phyloP scores from a whole-genome alignment of 345 rosid genomes.

The Populus alba region DNA sequence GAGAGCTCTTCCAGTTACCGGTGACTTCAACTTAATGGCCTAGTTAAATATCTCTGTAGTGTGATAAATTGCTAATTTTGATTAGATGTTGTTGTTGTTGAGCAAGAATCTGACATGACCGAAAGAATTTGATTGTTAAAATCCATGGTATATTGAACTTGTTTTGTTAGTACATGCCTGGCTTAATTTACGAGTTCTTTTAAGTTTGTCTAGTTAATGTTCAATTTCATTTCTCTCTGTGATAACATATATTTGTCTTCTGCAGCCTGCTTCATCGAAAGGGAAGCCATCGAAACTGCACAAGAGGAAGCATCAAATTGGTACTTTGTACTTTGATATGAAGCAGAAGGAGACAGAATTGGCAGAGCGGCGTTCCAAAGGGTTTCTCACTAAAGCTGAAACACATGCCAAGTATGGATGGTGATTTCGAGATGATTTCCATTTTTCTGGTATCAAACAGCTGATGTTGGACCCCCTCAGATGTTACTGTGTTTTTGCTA shows the following conservation, averaged over 20 bases:
- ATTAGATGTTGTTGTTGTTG: no score
- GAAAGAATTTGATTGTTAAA: no score
- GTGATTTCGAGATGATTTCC: constrained; percentile 36
- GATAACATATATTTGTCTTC: neutral
- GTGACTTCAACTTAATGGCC: no score
- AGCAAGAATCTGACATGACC: no score
- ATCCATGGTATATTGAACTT: no score
- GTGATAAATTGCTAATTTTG: no score
- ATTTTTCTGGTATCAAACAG: neutral
- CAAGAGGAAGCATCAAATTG: constrained; percentile 98
- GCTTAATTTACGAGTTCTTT: no score
- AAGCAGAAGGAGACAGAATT: constrained; percentile 83
- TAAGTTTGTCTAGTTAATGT: neutral
- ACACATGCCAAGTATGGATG: constrained; percentile 93
- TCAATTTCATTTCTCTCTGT: neutral
- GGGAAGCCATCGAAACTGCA: constrained; percentile 91
- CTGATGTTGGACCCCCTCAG: neutral
- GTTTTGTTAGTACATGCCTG: no score
- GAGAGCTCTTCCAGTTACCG: no score
- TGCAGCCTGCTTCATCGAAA: constrained; percentile 71
- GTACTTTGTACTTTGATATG: constrained; percentile 72
- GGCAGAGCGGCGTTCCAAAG: constrained; percentile 77
- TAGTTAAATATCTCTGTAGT: no score
- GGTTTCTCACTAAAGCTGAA: constrained; percentile 82
- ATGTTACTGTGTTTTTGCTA: no score